Percentiles rank a stretch among this genome's conserved stretches.
Conservation (phyloP, 2,329 filamentous ascomycete genomes). For the Elsinoe necatrix region DNA sequence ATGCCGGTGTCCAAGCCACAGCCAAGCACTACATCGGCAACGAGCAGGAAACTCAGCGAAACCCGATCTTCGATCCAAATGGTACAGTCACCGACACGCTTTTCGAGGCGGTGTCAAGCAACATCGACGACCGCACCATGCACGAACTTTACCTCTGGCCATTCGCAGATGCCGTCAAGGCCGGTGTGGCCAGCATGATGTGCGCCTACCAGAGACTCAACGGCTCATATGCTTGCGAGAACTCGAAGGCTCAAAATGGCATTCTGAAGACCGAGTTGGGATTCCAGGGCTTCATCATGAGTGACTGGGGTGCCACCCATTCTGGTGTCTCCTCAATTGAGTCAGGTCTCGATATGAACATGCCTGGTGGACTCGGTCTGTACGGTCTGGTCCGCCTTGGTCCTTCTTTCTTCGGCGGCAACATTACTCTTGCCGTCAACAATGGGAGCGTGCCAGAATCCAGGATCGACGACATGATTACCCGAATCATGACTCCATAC, state of each 20-base stretch:
- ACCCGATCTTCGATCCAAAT: constrained; percentile 13
- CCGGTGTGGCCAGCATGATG: constrained; percentile 26
- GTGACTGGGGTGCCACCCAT: constrained; percentile 7
- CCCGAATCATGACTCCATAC: constrained; percentile 64
- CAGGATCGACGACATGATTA: constrained; percentile 82
- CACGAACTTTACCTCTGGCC: constrained; percentile 27
- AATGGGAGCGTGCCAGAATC: constrained; percentile 85
- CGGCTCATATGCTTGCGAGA: constrained; percentile 52
- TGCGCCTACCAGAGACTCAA: constrained; percentile 47
- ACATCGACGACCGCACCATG: constrained; percentile 23
- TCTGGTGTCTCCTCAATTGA: constrained; percentile 37
- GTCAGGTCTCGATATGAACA: constrained; percentile 44
- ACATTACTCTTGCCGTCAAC: constrained; percentile 76
- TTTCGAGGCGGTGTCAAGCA: constrained; percentile 24
- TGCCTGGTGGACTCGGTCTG: constrained; percentile 29
- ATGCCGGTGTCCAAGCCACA: constrained; percentile 46
- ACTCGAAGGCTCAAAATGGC: constrained; percentile 58
- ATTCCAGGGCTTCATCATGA: constrained; percentile 63
- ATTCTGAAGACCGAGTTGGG: constrained; percentile 65
- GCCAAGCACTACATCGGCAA: constrained; percentile 30
- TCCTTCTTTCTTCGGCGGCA: constrained; percentile 70
- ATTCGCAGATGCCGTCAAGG: constrained; percentile 26
- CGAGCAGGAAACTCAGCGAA: constrained; percentile 19
- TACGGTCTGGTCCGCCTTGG: constrained; percentile 40
- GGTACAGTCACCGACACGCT: background rate